Evolutionary conservation across 2,329 filamentous ascomycete genomes (phyloP).

Genomic region (Drechmeria coniospora): DNA sequence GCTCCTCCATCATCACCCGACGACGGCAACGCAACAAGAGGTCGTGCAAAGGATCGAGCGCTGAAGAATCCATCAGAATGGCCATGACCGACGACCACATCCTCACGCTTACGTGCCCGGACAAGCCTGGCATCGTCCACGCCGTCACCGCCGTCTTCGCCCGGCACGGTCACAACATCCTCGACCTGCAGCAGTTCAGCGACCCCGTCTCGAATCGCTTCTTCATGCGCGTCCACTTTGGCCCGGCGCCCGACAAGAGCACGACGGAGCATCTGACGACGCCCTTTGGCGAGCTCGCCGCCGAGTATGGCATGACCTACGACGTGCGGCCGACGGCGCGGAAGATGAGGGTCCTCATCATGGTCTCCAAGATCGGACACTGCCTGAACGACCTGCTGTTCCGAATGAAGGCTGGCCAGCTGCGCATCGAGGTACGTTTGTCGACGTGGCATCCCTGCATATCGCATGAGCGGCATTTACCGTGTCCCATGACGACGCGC

Average conservation of each 20-base stretch:
- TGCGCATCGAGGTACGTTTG: conserved; percentile 43
- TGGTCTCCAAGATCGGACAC: conserved; percentile 82
- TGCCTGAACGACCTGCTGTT: conserved; percentile 75
- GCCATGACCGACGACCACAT: conserved; percentile 43
- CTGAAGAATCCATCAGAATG: conserved; percentile 3
- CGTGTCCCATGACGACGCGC: too few relatives aligned
- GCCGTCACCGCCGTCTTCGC: conserved; percentile 68
- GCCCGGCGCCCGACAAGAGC: conserved; percentile 32
- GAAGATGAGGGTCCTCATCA: conserved; percentile 67
- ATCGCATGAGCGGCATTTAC: too few relatives aligned
- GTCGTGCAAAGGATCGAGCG: too few relatives aligned
- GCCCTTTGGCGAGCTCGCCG: conserved; percentile 45
- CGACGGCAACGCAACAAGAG: too few relatives aligned
- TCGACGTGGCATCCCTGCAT: neutral
- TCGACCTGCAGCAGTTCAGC: conserved; percentile 74
- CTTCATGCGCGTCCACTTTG: conserved; percentile 83
- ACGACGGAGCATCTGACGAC: conserved; percentile 34
- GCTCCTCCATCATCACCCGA: too few relatives aligned
- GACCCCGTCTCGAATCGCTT: conserved; percentile 60
- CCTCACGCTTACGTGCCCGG: conserved; percentile 70
- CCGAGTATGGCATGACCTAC: conserved; percentile 53
- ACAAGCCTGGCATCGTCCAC: conserved; percentile 74
- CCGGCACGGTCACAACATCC: conserved; percentile 59
- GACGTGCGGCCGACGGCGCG: conserved; percentile 51
- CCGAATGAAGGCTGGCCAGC: conserved; percentile 58